These are phyloP conservation scores for Auriculariales sp. DNA, from an alignment of 768 basidiomycete species.

Conservation along the genomic window DNA sequence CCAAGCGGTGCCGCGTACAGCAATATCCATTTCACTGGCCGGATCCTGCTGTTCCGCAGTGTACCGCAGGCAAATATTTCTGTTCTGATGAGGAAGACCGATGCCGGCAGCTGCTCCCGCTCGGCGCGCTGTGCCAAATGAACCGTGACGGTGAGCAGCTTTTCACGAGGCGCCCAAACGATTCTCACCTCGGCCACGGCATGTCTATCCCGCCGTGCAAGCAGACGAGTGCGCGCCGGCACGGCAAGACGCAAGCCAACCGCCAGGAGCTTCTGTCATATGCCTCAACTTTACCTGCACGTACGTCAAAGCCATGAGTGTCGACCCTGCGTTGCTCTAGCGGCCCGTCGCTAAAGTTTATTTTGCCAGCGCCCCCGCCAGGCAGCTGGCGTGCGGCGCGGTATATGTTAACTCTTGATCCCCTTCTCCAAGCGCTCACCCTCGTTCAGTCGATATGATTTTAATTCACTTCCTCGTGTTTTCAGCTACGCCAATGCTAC, in stretches of 20 bases:
- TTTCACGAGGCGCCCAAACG: not conserved
- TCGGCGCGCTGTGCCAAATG: conserved; percentile 64
- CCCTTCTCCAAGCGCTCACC: not conserved
- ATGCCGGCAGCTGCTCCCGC: conserved; percentile 47
- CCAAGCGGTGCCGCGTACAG: conserved; percentile 60
- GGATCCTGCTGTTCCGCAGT: too few species aligned
- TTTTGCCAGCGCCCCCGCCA: too few species aligned
- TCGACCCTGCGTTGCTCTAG: too few species aligned
- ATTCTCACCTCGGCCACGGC: not conserved
- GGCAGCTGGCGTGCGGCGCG: too few species aligned
- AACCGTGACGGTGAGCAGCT: conserved; percentile 63
- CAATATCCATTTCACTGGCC: conserved; percentile 71
- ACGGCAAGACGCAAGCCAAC: conserved; percentile 43
- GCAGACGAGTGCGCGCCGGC: conserved; percentile 68
- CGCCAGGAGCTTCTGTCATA: conserved; percentile 38
- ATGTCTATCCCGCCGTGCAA: not conserved
- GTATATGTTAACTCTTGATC: too few species aligned
- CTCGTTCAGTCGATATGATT: not conserved
- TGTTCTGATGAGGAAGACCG: conserved; percentile 73
- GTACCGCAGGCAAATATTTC: too few species aligned
- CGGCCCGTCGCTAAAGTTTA: too few species aligned
- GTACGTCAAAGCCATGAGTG: too few species aligned
- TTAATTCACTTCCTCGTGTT: not conserved
- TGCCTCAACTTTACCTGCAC: conserved; percentile 76
- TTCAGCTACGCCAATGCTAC: conserved; percentile 69